Evolutionary conservation across 352 stramenopile species (phyloP).

Genomic region (Globisporangium sylvaticum): DNA sequence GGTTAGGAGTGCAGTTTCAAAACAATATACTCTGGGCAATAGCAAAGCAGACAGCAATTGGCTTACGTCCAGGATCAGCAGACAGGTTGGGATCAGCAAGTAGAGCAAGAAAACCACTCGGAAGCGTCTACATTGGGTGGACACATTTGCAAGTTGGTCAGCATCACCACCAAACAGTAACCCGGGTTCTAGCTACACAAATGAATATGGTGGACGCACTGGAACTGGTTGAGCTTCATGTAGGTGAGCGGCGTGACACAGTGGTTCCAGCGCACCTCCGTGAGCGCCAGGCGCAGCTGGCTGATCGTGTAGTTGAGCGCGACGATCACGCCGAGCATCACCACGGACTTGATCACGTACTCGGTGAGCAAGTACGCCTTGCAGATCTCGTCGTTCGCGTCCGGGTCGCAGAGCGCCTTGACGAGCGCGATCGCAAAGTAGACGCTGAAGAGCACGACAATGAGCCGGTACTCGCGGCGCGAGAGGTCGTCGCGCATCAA

Average conservation of each 20-base stretch:
- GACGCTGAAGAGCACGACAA: conserved; percentile 32
- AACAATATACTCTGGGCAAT: background rate
- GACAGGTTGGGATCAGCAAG: conserved; percentile 45
- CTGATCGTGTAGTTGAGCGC: conserved; percentile 68
- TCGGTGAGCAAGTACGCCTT: conserved; percentile 61
- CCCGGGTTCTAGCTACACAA: too few species aligned
- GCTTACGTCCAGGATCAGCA: conserved; percentile 55
- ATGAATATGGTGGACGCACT: conserved; percentile 22
- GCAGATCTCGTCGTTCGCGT: conserved; percentile 44
- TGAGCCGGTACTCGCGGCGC: conserved; percentile 31
- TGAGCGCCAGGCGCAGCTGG: conserved; percentile 40
- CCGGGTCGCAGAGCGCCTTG: conserved; percentile 40
- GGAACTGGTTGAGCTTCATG: conserved; percentile 72
- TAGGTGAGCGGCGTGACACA: conserved; percentile 55
- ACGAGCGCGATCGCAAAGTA: conserved; percentile 37
- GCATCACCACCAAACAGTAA: conserved; percentile 4
- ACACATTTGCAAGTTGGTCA: background rate
- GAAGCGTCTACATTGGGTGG: conserved; percentile 31
- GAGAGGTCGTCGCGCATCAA: conserved; percentile 47
- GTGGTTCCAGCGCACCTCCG: conserved; percentile 55
- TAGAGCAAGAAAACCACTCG: conserved; percentile 55
- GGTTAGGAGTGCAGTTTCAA: background rate
- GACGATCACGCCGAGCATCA: conserved; percentile 62
- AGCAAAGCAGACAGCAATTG: background rate
- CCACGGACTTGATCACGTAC: conserved; percentile 59